Evolutionary conservation across 257 asterid species (phyloP), one percentile per base, ranked within the genome.

Genomic region (Pogostemon cablin): DNA sequence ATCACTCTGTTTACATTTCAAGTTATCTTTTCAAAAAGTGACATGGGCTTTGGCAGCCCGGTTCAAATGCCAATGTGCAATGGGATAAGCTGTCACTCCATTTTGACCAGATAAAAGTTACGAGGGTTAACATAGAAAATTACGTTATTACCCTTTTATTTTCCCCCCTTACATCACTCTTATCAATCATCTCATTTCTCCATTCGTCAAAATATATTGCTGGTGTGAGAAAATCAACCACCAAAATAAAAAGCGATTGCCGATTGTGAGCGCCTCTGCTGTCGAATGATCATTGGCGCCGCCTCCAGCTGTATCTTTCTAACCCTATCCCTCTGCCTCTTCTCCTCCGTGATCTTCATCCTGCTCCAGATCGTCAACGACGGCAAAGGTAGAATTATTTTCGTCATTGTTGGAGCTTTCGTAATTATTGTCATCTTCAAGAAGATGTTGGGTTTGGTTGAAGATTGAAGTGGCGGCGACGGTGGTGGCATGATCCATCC

Each of bases 281-380:
- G 81, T 6, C 75, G 74, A 72, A 6, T 17, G 72, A 57, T 67
- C 77, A 15, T 91, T 59, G 91, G 91, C 54, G 88, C 87, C 55
- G 88, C 97, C 72, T 83, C 95, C 4, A 81, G 89, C 77, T 90
- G 96, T 88, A 82, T 88, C 79, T 90, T 90, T 83, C 90, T 90
- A 34, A 84, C 87, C n/a, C 92, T 88, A 67, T 84, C 97, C 15
- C 93, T 86, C 80, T 92, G 92, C 65, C 81, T 88, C 67, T 58
- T 86, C 78, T 95, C 96, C 47, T 90, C 95, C 1, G 65, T 83
- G 0, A 50, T 77, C 78, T 81, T 90, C 63, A 83, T 90, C 82
- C 88, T 88, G 81, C 97, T 88, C 88, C 96, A 90, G 34, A 25
- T 80, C 65, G 73, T 84, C 97, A 71, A 84, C 70, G 77, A 61